These are phyloP conservation scores for Primulina eburnea DNA, from an alignment of 257 asterid species.

Conservation along the genomic window DNA sequence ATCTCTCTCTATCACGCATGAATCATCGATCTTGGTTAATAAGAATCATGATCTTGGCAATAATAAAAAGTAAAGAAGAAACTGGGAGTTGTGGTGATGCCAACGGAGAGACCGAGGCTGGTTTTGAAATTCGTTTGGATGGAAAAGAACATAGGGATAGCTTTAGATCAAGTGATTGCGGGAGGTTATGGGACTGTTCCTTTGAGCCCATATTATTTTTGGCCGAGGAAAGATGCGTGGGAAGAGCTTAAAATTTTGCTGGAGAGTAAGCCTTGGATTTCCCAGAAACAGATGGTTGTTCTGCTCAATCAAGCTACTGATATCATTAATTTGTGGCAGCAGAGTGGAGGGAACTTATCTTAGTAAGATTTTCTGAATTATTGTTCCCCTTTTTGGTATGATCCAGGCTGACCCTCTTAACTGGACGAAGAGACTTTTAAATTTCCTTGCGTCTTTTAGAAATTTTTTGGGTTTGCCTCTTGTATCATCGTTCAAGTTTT, in stretches of 20 bases:
- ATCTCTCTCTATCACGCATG: constrained; percentile 25
- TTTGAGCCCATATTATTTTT: constrained; percentile 44
- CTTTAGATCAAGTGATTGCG: constrained; percentile 42
- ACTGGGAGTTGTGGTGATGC: constrained; percentile 40
- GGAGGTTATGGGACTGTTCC: constrained; percentile 47
- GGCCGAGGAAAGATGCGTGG: constrained; percentile 60
- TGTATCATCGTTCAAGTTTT: no score
- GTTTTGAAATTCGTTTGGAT: constrained; percentile 52
- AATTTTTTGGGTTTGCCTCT: no score
- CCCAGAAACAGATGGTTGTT: constrained; percentile 35
- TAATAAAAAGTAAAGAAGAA: constrained; percentile 18
- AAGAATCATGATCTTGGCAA: background rate
- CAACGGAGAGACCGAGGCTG: constrained; percentile 42
- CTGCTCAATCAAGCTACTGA: constrained; percentile 56
- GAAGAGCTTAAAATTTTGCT: constrained; percentile 43
- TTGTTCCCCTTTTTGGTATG: no score
- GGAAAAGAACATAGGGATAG: constrained; percentile 54
- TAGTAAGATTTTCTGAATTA: no score
- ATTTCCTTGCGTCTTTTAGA: no score
- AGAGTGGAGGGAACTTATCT: constrained; percentile 23
- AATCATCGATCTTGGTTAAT: constrained; percentile 7
- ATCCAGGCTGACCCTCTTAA: no score
- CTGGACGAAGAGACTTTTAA: no score
- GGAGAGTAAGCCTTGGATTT: constrained; percentile 47
- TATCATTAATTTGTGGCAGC: constrained; percentile 52